Base-by-base conservation (phyloP, 2,329 filamentous ascomycete genomes). In the Lomentospora prolificans region DNA sequence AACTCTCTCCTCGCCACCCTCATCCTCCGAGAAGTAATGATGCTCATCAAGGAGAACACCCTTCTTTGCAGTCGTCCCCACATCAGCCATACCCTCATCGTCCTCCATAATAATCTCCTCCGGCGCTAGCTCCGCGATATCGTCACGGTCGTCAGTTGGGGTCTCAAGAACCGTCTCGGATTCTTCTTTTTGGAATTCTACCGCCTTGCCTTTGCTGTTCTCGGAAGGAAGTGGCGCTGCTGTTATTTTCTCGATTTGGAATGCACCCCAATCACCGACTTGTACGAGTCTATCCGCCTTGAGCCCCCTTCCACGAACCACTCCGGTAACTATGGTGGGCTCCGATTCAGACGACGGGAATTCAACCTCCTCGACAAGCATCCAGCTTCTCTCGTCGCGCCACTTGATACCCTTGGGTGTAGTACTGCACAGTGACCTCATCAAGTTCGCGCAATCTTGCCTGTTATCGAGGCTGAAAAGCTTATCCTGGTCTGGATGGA, bases 381-480 rank as follows among this genome's bases (percentile, higher is more conserved):
- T 89, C 89, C 94, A 99, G 64, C 90, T 95, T 62, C 94, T 81
- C 61, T 96, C 90, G 54, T 99, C 94, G 63, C 94, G 83, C 94
- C 94, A 99, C 60, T 86, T 77, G n/a, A 99, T 82, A 1, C 94
- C 94, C 73, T 95, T 97, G 9, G 94, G 92, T 46, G 87, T 90
- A 33, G 87, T 90, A 60, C 85, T 96, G 76, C 94, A 99, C 14
- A 99, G 74, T 27, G 90, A 92, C 54, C 95, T 82, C 70, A 97
- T 87, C 36, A 95, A 75, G 67, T 96, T 97, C 53, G 90, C 82
- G 67, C 89, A 92, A 68, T 99, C 94, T 66, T 96, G 90, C 65
- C 89, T 81, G 59, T 82, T 92, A 66, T 96, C 90, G 56, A 96
- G 77, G 62, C 84, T 94, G 69, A 92, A 89, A 14, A 99, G 79